phyloP scores from a whole-genome alignment of 1,284 basidiomycete species.

The Cystobasidium slooffiae region DNA sequence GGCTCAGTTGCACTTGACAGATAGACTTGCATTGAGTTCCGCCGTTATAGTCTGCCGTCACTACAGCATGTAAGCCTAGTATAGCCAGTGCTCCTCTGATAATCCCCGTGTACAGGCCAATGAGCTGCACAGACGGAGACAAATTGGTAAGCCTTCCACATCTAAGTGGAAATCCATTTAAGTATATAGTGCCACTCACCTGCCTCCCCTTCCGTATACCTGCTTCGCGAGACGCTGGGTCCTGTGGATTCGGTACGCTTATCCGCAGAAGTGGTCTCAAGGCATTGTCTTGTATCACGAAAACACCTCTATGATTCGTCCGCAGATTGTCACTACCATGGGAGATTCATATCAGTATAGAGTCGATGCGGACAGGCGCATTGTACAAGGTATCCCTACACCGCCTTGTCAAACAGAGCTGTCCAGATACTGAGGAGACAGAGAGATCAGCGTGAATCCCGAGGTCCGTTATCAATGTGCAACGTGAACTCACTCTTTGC shows the following conservation, averaged over 20 bases:
- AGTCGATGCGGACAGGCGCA: not conserved
- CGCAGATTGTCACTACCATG: constrained; percentile 51
- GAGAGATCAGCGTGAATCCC: not conserved
- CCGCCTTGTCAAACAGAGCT: constrained; percentile 51
- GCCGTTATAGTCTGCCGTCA: constrained; percentile 45
- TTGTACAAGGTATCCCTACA: constrained; percentile 24
- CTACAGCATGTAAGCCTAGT: constrained; percentile 48
- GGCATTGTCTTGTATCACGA: constrained; percentile 50
- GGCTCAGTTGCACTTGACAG: not conserved
- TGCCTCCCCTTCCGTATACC: constrained; percentile 23
- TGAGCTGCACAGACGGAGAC: constrained; percentile 38
- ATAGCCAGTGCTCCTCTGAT: constrained; percentile 50
- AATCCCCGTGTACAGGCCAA: constrained; percentile 48
- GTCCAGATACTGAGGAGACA: constrained; percentile 47
- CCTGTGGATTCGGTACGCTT: constrained; percentile 27
- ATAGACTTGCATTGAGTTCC: constrained; percentile 40
- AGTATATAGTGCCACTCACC: not conserved
- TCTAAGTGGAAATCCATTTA: not conserved
- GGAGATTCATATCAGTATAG: not conserved
- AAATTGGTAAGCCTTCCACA: constrained; percentile 5
- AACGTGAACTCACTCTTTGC: constrained; percentile 48
- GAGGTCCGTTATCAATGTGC: not conserved
- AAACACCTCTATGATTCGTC: constrained; percentile 53
- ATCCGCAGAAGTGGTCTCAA: constrained; percentile 44
- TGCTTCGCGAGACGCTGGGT: constrained; percentile 12